Evolutionary conservation across 2,329 filamentous ascomycete genomes (phyloP), one percentile per base, ranked within the genome.

Genomic region (Seiridium unicorne): DNA sequence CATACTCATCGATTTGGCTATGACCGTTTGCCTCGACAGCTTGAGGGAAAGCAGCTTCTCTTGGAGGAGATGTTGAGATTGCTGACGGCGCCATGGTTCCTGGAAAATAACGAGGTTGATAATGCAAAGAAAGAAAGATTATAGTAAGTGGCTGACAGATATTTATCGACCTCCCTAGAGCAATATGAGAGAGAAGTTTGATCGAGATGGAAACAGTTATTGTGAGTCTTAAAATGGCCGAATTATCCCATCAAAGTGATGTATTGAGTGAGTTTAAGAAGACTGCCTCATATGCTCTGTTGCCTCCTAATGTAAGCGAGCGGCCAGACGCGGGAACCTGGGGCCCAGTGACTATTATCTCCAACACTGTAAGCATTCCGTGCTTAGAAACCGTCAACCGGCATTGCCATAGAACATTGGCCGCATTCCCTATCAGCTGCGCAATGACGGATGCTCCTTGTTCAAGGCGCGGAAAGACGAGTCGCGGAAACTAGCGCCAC

Each of bases 61-160:
- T 74, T 57, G 73, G 73, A 56, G 81, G 78, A 49, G 81, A 79
- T 64, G 81, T 76, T 64, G 80, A 78, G 68, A 85, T 77, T 61
- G 84, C 84, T 66, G 84, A 85, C 63, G 86, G 85, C 65, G 84
- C 81, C 85, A 88, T 88, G 44, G 55, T 18, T 31, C 11, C 44
- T 38, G 18, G 18, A 26, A 26, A 26, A 26, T 26, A 26, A 26
- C 18, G 18, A 26, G 18, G 18, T 26, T 26, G 18, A 26, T 26
- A 2, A 26, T 26, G 18, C 2, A 26, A 26, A 26, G 18, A 26
- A 26, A 26, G 18, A 26, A 26, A 26, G 18, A 26, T 26, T 26
- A 26, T 26, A 26, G 18, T 26, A 26, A 26, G 18, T 26, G 18
- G 18, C 18, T 26, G 18, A 26, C 18, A 26, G 18, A 26, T 26